phyloP scores from a whole-genome alignment of 805 yeast genomes.

The Starmerella stigmatis region DNA sequence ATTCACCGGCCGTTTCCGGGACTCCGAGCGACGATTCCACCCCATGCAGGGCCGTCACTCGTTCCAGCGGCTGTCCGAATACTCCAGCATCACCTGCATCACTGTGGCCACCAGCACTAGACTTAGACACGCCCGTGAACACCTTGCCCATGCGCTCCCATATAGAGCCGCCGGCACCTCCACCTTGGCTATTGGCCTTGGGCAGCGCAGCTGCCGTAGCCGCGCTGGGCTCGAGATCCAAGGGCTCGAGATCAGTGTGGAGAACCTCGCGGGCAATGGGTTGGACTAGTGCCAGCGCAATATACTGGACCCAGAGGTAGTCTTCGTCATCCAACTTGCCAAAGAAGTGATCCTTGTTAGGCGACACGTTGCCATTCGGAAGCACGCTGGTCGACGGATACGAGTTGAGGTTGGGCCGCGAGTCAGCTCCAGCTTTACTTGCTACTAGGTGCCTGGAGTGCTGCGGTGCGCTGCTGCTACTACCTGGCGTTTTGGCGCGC shows the following conservation, averaged over 20 bases:
- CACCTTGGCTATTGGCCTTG: neutral
- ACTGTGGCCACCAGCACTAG: neutral
- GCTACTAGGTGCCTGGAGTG: neutral
- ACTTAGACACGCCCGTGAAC: slow-evolving; percentile 22
- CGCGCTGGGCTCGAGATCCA: neutral
- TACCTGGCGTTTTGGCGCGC: neutral
- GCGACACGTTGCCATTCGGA: neutral
- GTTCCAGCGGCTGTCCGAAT: slow-evolving; percentile 68
- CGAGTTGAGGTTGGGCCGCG: neutral
- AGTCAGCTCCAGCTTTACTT: neutral
- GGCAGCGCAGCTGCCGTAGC: neutral
- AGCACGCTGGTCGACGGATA: slow-evolving; percentile 2
- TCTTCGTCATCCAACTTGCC: slow-evolving; percentile 42
- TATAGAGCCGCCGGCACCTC: slow-evolving; percentile 30
- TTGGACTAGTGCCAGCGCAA: slow-evolving; percentile 40
- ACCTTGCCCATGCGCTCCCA: slow-evolving; percentile 41
- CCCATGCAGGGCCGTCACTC: slow-evolving; percentile 58
- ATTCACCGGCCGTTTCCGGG: slow-evolving; percentile 27
- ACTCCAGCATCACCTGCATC: slow-evolving; percentile 33
- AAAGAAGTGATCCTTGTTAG: slow-evolving; percentile 24
- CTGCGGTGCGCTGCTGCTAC: slow-evolving; percentile 2
- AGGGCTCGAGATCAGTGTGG: slow-evolving; percentile 21
- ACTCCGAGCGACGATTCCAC: slow-evolving; percentile 56
- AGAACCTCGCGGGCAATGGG: slow-evolving; percentile 8
- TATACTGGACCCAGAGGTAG: slow-evolving; percentile 47